Evolutionary conservation across 441 rosid genomes (phyloP).

Genomic region (Eruca vesicaria): DNA sequence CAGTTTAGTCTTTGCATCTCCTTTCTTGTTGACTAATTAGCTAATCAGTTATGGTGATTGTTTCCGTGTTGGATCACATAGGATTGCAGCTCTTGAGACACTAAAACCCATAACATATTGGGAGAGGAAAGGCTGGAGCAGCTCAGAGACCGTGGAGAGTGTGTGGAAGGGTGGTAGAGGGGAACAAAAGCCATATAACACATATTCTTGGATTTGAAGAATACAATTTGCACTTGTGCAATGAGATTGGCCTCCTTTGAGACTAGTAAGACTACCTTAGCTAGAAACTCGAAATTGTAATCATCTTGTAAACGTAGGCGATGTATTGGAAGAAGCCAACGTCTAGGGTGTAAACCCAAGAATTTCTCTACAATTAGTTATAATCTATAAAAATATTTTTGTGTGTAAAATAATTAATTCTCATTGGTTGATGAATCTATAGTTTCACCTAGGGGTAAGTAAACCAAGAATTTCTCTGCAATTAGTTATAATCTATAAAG

Average conservation of each 20-base stretch:
- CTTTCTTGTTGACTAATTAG: neutral
- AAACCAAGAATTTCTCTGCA: too few relatives aligned
- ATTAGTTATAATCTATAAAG: too few relatives aligned
- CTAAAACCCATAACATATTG: neutral
- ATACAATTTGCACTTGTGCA: neutral
- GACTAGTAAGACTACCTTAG: too few relatives aligned
- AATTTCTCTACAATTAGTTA: too few relatives aligned
- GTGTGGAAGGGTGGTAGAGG: neutral
- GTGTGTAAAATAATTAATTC: too few relatives aligned
- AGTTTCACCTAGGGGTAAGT: too few relatives aligned
- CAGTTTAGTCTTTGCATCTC: neutral
- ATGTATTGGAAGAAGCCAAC: too few relatives aligned
- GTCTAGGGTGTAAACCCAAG: too few relatives aligned
- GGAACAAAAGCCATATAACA: neutral
- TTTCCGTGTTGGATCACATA: neutral
- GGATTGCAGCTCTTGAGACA: neutral
- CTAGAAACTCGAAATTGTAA: too few relatives aligned
- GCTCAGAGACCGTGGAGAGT: neutral
- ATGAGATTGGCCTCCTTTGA: slow-evolving; percentile 17
- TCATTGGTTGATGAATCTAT: too few relatives aligned
- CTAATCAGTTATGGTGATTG: neutral
- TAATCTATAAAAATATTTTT: too few relatives aligned
- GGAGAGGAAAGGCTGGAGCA: neutral
- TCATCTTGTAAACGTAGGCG: too few relatives aligned
- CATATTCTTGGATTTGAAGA: neutral